Base-by-base conservation (phyloP, 768 basidiomycete species). In the Saitozyma sp. region DNA sequence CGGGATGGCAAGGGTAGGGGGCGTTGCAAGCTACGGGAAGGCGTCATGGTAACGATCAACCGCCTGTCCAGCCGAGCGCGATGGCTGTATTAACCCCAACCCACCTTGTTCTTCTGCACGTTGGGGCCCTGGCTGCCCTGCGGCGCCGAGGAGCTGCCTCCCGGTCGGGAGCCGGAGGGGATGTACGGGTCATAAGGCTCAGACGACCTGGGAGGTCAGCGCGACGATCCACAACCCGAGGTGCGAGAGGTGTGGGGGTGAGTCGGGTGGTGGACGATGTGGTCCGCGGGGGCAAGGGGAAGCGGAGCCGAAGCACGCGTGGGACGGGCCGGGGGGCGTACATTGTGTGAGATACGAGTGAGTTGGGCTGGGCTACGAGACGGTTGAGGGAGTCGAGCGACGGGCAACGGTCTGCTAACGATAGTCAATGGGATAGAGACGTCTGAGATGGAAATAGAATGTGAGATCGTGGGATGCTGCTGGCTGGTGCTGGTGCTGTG, bases 111-210 rank as follows among this genome's bases (percentile, higher is more conserved):
- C 82, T 80, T 65, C 50, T 67, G 66, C 11, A 52, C 68, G 60
- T 60, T 66, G 17, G 50, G 64, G 7, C 69, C 63, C 20, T 51
- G 61, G 14, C 61, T 57, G 19, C 40, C 61, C 89, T 46, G 45
- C 45, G 45, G 45, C 45, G n/a, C 45, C 45, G 45, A 29, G 29
- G 45, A 46, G 11, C 13, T 13, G n/a, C 45, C 41, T 14, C 51
- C 50, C 13, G 59, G 59, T 89, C 56, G 49, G 20, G 59, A 62
- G 79, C 85, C 86, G 73, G 90, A 88, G 67, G 94, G 93, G 65
- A 97, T 85, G 82, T 99, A 98, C 69, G 95, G 95, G 85, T 98
- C 95, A 82, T 97, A 97, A 78, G 92, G 94, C 83, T 95, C 91
- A 59, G 60, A 49, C 78, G 92, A 92, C 92, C 92, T 95, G 79